Conservation (phyloP, 306 rosid genomes). For the Cucumis sativus region Cucumber_9930_V3 NC_026659.2:1513001-1513500, state of each 20-base stretch:
- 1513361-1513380: not conserved
- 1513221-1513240: conserved; percentile 1
- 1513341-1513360: not conserved
- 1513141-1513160: too few species aligned
- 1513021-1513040: too few species aligned
- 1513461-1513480: not conserved
- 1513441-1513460: not conserved
- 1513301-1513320: not conserved
- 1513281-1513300: conserved; percentile 1
- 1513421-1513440: not conserved
- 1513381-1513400: not conserved
- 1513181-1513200: too few species aligned
- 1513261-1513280: not conserved
- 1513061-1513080: too few species aligned
- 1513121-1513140: too few species aligned
- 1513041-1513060: too few species aligned
- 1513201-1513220: not conserved
- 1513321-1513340: not conserved
- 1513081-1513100: too few species aligned
- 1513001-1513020: too few species aligned
- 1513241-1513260: conserved; percentile 3
- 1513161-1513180: too few species aligned
- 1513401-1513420: not conserved
- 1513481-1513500: conserved; percentile 1
- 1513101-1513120: too few species aligned